Evolutionary conservation across 1,284 basidiomycete genomes (phyloP), one percentile per base, ranked within the genome.

Genomic region (Heterobasidion parviporum): DNA sequence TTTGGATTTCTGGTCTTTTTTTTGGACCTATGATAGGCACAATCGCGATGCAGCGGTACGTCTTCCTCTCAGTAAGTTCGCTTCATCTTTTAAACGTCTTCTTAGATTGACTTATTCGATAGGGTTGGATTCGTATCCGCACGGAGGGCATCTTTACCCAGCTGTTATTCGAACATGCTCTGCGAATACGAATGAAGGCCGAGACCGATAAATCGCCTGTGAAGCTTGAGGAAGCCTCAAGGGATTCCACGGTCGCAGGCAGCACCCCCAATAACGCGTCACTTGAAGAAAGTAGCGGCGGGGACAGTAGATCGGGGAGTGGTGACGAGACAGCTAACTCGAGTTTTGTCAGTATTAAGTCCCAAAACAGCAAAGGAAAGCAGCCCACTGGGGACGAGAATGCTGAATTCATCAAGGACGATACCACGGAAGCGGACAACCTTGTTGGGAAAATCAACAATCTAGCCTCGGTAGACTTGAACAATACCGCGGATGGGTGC

Each of bases 1-100:
- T 88, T 18, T 90, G 87, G 87, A 77, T 89, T 41, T 49, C 70
- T 2, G 72, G 77, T 64, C 73, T 89, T 8, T 82, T 87, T 65
- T 16, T 83, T 2, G 85, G 81, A 8, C 84, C 84, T 2, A 63
- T 79, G 12, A 35, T 75, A 49, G 70, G 70, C 15, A 71, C 72
- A 3, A 53, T 74, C 9, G 64, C 64, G 8, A 67, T 72, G 49
- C 72, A 84, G 57, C 77, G 75, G 72, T 83, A 79, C 57, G 73
- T 79, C 44, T 80, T 74, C 62, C 63, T 78, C 47, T 69, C 69
- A 10, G 75, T 77, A 60, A 57, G 73, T 66, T 26, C 10, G 10
- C 38, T 12, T 41, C 38, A 41, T n/a, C 10, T 3, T 8, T 26
- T 15, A 44, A 6, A 9, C 26, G 26, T 26, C 26, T 5, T 15